Base-by-base conservation (phyloP, 2,329 filamentous ascomycete genomes). In the Davidsoniella eucalypti region DNA sequence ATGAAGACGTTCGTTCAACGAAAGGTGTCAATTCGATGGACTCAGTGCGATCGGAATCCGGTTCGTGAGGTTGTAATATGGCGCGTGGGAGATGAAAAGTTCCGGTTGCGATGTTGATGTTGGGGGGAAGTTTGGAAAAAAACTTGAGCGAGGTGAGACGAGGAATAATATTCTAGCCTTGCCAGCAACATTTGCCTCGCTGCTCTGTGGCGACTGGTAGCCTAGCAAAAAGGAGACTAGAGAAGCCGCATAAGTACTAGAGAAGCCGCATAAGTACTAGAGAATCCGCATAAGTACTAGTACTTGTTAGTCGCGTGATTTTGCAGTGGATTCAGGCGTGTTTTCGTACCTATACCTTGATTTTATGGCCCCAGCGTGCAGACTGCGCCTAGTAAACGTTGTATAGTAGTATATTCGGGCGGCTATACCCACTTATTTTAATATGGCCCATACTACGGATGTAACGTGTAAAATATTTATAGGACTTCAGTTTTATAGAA, bases 121-220 rank as follows among this genome's bases (percentile, higher is more conserved):
- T 25, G 29, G 44, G 44, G 53, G 49, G 52, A 53, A 54, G 51
- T 55, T 49, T 33, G 51, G 37, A 44, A 56, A 55, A 55, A 55
- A 52, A 54, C 51, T 50, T 42, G 51, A 43, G 42, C 44, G 52
- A 42, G 46, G 52, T 52, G 54, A 55, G 51, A 50, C 47, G 44
- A 46, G 21, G 37, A 45, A 51, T 51, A 42, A 51, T 29, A 39
- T 47, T 46, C 29, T 48, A 54, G 51, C 48, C 53, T 55, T 48
- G 53, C 41, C 50, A 38, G 37, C 47, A 33, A 50, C 46, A 48
- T 43, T 53, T 45, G 18, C 52, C 52, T 53, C 49, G 43, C 29
- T 42, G 48, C 50, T 26, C 49, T 18, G 23, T 50, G 26, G 46
- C 51, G 47, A 47, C 51, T 52, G 46, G 51, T 21, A 49, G 41